Evolutionary conservation across 1,284 basidiomycete genomes (phyloP).

Genomic region (Cutaneotrichosporon sp.): DNA sequence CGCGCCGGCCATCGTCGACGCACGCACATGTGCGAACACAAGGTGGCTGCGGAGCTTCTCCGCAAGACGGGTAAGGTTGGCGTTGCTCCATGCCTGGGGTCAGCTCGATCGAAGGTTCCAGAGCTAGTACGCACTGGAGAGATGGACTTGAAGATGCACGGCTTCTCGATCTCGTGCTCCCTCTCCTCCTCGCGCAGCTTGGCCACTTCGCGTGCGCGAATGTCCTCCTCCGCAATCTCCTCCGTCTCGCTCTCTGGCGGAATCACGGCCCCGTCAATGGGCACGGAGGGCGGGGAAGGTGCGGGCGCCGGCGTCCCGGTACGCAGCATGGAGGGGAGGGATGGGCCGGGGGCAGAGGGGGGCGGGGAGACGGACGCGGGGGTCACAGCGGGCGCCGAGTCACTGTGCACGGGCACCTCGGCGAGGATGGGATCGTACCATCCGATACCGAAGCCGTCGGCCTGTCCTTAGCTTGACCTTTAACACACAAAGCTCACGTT

Average conservation of each 20-base stretch:
- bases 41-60: conserved; percentile 94
- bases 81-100: conserved; percentile 86
- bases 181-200: conserved; percentile 36
- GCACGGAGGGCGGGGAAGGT: background rate
- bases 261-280: conserved; percentile 10
- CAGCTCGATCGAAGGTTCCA: too few relatives aligned
- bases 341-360: background rate
- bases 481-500: conserved; percentile 61
- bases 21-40: conserved; percentile 91
- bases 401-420: conserved; percentile 11
- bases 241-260: conserved; percentile 2
- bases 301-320: conserved; percentile 12
- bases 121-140: too few relatives aligned
- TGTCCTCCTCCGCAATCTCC: conserved; percentile 22
- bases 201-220: conserved; percentile 30
- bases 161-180: conserved; percentile 78
- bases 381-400: background rate
- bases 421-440: conserved; percentile 55
- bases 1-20: conserved; percentile 64
- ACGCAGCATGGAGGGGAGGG: conserved; percentile 18
- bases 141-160: conserved; percentile 95
- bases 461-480: conserved; percentile 53
- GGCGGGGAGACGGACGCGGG: background rate
- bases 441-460: conserved; percentile 97
- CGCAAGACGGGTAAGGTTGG: conserved; percentile 81